phyloP scores from a whole-genome alignment of 768 basidiomycete species.

The Mycena belliarum region DNA sequence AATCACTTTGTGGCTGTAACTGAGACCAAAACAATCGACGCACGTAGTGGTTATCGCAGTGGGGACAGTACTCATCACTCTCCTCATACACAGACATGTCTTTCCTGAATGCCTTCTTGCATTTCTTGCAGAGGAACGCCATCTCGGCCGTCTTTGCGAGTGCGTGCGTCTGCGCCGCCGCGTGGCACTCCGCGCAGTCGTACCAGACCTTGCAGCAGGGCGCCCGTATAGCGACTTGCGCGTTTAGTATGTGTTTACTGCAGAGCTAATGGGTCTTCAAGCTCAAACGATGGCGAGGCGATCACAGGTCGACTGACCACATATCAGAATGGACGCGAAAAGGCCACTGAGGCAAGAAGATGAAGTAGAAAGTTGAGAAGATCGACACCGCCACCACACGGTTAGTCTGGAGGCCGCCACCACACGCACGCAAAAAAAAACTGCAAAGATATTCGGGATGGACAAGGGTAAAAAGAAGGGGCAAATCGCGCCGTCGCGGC shows the following conservation, averaged over 20 bases:
- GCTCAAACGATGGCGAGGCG: constrained; percentile 5
- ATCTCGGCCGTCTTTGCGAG: constrained; percentile 81
- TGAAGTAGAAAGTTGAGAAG: too few species aligned
- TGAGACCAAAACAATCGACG: too few species aligned
- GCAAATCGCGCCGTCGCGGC: too few species aligned
- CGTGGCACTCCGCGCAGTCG: constrained; percentile 96
- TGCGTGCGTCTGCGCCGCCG: constrained; percentile 73
- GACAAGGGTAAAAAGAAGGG: too few species aligned
- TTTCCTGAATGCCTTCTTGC: constrained; percentile 95
- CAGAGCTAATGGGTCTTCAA: constrained; percentile 6
- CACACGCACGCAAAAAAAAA: too few species aligned
- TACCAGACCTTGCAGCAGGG: constrained; percentile 99
- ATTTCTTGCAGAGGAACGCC: constrained; percentile 84
- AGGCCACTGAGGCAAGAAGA: too few species aligned
- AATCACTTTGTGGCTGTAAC: neutral
- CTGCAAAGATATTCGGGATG: too few species aligned
- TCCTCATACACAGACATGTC: constrained; percentile 93
- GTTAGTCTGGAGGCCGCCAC: neutral
- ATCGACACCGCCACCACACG: neutral
- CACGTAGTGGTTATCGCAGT: constrained; percentile 94
- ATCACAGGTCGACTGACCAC: constrained; percentile 13
- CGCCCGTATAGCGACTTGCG: constrained; percentile 93
- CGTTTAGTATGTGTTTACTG: constrained; percentile 96
- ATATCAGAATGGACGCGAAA: neutral
- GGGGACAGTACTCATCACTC: constrained; percentile 96